Evolutionary conservation across 176 grass and related monocot species (phyloP).

Genomic region (Musa itinerans): DNA sequence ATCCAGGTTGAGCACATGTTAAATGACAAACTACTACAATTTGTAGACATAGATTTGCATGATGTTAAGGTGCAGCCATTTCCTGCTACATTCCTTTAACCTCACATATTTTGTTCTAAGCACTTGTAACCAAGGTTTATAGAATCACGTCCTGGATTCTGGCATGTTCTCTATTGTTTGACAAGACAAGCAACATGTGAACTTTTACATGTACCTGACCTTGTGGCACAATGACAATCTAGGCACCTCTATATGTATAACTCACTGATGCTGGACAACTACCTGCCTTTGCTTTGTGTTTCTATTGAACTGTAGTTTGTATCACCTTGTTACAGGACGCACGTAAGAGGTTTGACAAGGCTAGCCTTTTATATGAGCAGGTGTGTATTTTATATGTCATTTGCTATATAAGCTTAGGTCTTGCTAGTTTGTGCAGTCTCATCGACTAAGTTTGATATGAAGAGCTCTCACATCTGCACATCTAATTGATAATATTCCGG

Average conservation of each 20-base stretch:
- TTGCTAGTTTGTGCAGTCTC: too few species aligned
- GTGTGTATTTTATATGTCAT: slow-evolving; percentile 23
- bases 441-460: too few species aligned
- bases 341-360: slow-evolving; percentile 87
- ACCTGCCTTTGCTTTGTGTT: neutral
- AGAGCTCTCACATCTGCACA: too few species aligned
- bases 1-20: slow-evolving; percentile 86
- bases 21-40: slow-evolving; percentile 90
- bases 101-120: slow-evolving; percentile 11
- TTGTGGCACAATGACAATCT: too few species aligned
- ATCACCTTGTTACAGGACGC: slow-evolving; percentile 51
- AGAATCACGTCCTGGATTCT: too few species aligned
- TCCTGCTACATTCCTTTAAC: slow-evolving; percentile 5
- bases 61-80: slow-evolving; percentile 65
- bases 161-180: too few species aligned
- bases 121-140: neutral
- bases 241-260: neutral
- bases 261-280: neutral
- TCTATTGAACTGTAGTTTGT: slow-evolving; percentile 3
- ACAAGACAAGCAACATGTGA: too few species aligned
- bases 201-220: too few species aligned
- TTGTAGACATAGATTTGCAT: slow-evolving; percentile 90
- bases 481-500: too few species aligned
- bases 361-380: slow-evolving; percentile 94
- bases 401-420: too few species aligned